Conservation (phyloP, 169 alveolate species). For the Babesia bovis region DNA sequence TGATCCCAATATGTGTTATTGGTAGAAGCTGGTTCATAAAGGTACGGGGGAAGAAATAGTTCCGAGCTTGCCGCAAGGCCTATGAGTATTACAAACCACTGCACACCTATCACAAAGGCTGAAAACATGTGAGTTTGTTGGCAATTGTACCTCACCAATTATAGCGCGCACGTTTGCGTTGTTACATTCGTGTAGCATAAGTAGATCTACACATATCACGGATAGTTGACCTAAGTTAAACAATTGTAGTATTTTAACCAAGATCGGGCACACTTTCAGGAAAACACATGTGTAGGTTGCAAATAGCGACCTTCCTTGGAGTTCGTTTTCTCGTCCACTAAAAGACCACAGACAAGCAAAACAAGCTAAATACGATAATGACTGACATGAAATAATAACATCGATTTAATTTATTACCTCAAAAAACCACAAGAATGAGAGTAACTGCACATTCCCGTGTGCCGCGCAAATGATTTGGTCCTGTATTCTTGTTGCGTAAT, state of each 20-base stretch:
- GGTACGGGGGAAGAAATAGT: conserved; percentile 61
- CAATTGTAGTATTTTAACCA: conserved; percentile 57
- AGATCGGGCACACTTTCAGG: conserved; percentile 62
- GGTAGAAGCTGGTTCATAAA: conserved; percentile 62
- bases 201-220: conserved; percentile 45
- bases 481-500: conserved; percentile 54
- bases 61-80: conserved; percentile 50
- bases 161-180: conserved; percentile 34
- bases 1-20: conserved; percentile 30
- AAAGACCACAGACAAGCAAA: conserved; percentile 54
- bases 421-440: conserved; percentile 48
- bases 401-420: conserved; percentile 16
- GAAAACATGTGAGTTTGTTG: background rate
- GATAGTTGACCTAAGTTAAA: conserved; percentile 59
- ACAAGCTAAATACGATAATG: conserved; percentile 36
- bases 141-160: conserved; percentile 30
- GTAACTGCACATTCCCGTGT: conserved; percentile 44
- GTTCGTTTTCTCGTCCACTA: conserved; percentile 34
- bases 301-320: conserved; percentile 34
- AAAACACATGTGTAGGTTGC: conserved; percentile 51
- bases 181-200: conserved; percentile 65
- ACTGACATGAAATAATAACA: conserved; percentile 20
- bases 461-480: conserved; percentile 59
- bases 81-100: conserved; percentile 51
- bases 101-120: conserved; percentile 41